A percentile compares a stretch with the other conserved stretches of the same genome.
These are phyloP conservation scores for Lumnitzera racemosa DNA, from an alignment of 345 rosid species.

Conservation along the genomic window DNA sequence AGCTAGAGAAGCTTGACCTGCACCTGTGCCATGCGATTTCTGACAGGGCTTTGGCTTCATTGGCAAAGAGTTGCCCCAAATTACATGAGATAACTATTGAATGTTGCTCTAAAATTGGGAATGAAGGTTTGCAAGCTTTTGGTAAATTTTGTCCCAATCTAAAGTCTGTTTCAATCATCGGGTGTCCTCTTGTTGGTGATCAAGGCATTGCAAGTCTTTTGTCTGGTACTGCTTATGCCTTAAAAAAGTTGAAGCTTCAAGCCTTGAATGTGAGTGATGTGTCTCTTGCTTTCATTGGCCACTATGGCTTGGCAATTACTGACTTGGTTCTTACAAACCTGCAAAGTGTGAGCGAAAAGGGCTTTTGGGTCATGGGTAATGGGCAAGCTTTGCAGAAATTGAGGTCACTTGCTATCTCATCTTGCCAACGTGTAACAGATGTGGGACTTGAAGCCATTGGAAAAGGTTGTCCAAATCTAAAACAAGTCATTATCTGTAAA, in stretches of 20 bases:
- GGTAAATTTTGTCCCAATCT: conserved; percentile 55
- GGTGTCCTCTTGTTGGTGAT: conserved; percentile 78
- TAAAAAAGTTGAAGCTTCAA: conserved; percentile 71
- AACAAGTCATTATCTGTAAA: conserved; percentile 42
- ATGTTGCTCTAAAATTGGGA: conserved; percentile 66
- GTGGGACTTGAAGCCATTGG: conserved; percentile 65
- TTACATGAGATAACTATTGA: conserved; percentile 68
- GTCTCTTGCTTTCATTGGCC: conserved; percentile 83
- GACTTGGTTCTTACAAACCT: conserved; percentile 63
- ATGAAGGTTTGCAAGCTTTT: conserved; percentile 65
- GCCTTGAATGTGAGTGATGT: conserved; percentile 63
- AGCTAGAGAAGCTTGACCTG: conserved; percentile 78
- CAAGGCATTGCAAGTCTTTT: conserved; percentile 70
- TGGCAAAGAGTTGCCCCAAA: conserved; percentile 68
- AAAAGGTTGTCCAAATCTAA: conserved; percentile 78
- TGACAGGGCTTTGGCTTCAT: conserved; percentile 47
- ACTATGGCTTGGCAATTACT: conserved; percentile 66
- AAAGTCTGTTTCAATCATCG: conserved; percentile 59
- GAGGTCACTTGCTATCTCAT: conserved; percentile 47
- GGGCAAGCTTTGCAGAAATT: conserved; percentile 81
- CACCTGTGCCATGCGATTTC: conserved; percentile 56
- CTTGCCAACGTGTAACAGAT: conserved; percentile 77
- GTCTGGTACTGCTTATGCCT: conserved; percentile 36
- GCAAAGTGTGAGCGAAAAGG: conserved; percentile 60
- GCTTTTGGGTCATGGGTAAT: conserved; percentile 96